Percentiles rank a stretch among this genome's conserved stretches.
These are phyloP conservation scores for Yamagishiella unicocca DNA, from an alignment of 139 green algal genomes.

Conservation along the genomic window DNA sequence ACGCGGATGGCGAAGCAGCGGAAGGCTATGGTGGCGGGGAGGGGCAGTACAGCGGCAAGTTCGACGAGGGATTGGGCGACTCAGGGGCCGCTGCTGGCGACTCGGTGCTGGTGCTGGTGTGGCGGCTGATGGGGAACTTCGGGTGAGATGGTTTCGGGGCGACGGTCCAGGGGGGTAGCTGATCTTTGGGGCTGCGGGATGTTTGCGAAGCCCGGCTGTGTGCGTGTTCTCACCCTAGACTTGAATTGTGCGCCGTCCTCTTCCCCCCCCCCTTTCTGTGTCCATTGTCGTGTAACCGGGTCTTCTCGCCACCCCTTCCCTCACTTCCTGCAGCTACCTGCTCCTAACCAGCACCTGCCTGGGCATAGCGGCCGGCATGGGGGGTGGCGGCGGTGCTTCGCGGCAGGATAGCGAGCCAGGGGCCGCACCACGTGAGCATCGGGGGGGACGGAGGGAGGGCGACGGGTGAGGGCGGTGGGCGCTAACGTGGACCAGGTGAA, in stretches of 20 bases:
- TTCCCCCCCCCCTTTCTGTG: background rate
- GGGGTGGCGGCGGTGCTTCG: conserved; percentile 57
- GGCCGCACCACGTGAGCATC: conserved; percentile 59
- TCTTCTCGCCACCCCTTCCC: background rate
- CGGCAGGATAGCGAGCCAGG: conserved; percentile 19
- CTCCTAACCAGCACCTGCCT: conserved; percentile 60
- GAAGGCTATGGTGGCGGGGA: background rate
- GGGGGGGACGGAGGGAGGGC: background rate
- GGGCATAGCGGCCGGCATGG: conserved; percentile 47
- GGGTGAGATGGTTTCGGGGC: no score
- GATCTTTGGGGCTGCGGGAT: background rate
- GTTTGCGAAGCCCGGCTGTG: background rate
- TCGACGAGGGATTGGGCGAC: background rate
- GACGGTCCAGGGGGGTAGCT: no score
- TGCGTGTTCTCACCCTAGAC: background rate
- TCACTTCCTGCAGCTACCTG: conserved; percentile 51
- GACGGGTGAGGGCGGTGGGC: background rate
- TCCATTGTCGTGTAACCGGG: background rate
- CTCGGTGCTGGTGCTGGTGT: background rate
- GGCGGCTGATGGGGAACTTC: conserved; percentile 20
- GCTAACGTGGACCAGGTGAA: background rate
- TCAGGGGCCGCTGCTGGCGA: background rate
- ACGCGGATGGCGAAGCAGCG: conserved; percentile 41
- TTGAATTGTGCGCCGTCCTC: background rate
- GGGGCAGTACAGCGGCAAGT: background rate